phyloP scores from a whole-genome alignment of 257 asterid genomes.

The Datura wrightii region DNA sequence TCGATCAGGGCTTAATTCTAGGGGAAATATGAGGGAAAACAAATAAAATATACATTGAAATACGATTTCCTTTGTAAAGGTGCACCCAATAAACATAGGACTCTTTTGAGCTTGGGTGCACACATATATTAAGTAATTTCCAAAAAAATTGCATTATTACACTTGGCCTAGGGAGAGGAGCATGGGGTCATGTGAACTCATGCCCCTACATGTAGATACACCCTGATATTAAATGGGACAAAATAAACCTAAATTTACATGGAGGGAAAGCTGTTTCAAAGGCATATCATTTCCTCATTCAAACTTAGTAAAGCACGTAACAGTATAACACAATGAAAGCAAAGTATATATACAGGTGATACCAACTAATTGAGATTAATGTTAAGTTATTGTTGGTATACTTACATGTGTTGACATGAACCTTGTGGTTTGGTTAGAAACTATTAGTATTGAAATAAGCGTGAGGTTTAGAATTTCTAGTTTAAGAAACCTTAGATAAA shows the following conservation, averaged over 20 bases:
- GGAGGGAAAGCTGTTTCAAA: constrained; percentile 16
- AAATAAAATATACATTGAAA: no score
- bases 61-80: no score
- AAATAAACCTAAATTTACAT: not conserved
- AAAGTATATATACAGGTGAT: not conserved
- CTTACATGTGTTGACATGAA: not conserved
- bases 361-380: constrained; percentile 10
- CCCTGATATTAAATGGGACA: not conserved
- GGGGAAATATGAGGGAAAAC: no score
- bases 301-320: not conserved
- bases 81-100: no score
- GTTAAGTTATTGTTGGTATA: not conserved
- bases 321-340: not conserved
- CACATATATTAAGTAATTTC: no score
- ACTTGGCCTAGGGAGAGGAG: no score
- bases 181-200: no score
- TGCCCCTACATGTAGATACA: no score
- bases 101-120: no score
- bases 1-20: no score
- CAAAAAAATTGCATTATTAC: no score
- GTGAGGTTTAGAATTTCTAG: not conserved
- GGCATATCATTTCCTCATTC: not conserved
- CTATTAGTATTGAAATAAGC: not conserved
- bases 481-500: not conserved
- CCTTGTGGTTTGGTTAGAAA: not conserved